phyloP scores from a whole-genome alignment of 495 filamentous ascomycete genomes.

The Podospora conica region DNA sequence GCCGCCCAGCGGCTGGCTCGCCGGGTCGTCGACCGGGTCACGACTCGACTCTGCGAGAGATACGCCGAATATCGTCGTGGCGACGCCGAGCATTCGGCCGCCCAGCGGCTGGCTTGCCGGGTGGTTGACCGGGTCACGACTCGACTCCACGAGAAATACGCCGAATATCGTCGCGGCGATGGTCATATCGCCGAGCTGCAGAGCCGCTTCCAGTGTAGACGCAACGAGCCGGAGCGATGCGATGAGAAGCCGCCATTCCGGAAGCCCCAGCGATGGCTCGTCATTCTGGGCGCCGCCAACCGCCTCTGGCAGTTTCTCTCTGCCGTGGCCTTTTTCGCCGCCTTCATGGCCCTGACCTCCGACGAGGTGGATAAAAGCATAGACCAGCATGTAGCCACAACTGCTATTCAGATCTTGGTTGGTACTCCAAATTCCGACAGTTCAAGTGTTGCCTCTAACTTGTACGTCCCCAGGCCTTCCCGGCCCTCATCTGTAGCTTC shows the following conservation, averaged over 20 bases:
- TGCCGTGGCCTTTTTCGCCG: conserved; percentile 4
- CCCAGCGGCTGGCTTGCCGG: not conserved
- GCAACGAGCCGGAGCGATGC: conserved; percentile 43
- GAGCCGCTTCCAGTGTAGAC: not conserved
- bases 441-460: not conserved
- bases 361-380: not conserved
- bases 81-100: not conserved
- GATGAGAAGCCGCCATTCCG: conserved; percentile 60
- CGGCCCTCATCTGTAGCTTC: not conserved
- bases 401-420: not conserved
- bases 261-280: conserved; percentile 12
- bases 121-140: conserved; percentile 52
- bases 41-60: conserved; percentile 33
- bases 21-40: conserved; percentile 41
- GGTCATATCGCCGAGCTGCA: not conserved
- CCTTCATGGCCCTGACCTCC: conserved; percentile 5
- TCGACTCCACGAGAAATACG: not conserved
- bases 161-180: not conserved
- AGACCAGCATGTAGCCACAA: not conserved
- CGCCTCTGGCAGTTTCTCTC: conserved; percentile 14
- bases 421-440: conserved; percentile 5
- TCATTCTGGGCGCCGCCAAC: conserved; percentile 1
- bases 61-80: not conserved
- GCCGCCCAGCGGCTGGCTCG: not conserved
- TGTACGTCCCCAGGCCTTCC: not conserved